Percentiles rank a stretch among this genome's conserved stretches.
Evolutionary conservation across 179 eudicot genomes (phyloP).

Genomic region (Silene noctiflora): DNA sequence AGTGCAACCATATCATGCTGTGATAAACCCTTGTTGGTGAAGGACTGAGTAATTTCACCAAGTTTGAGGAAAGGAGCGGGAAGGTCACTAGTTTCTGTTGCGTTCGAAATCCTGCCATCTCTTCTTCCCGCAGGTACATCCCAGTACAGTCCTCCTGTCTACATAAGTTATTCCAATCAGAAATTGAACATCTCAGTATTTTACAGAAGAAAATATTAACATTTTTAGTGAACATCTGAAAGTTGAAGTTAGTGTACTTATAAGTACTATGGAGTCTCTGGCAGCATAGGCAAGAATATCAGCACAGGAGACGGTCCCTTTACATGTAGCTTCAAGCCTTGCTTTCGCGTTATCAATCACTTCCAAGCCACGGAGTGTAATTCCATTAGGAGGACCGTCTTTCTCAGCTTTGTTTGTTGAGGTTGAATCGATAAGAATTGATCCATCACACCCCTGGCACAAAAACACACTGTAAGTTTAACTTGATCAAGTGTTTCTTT

Average conservation of each 20-base stretch:
- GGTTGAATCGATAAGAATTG: constrained; percentile 74
- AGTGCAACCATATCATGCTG: constrained; percentile 81
- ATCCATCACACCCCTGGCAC: constrained; percentile 78
- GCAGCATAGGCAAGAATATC: constrained; percentile 88
- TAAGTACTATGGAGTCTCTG: constrained; percentile 58
- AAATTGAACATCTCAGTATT: too few relatives aligned
- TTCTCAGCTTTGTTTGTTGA: constrained; percentile 64
- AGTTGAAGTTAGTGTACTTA: constrained; percentile 18
- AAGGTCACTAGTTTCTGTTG: constrained; percentile 47
- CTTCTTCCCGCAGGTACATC: constrained; percentile 75
- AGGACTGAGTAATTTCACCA: constrained; percentile 45
- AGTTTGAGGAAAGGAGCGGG: constrained; percentile 47
- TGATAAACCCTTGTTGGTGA: constrained; percentile 54
- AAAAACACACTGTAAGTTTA: too few relatives aligned
- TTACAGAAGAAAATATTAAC: too few relatives aligned
- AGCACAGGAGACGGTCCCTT: constrained; percentile 75
- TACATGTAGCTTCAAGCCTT: constrained; percentile 52
- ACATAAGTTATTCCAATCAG: too few relatives aligned
- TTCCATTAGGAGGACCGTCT: constrained; percentile 57
- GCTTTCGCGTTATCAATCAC: constrained; percentile 72
- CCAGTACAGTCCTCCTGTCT: constrained; percentile 20
- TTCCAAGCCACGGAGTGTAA: constrained; percentile 62
- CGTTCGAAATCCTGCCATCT: constrained; percentile 65
- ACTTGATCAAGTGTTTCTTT: too few relatives aligned
- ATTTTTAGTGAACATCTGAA: neutral